Base-by-base conservation (phyloP, 805 yeast species). In the Komagataella pastoris region DNA sequence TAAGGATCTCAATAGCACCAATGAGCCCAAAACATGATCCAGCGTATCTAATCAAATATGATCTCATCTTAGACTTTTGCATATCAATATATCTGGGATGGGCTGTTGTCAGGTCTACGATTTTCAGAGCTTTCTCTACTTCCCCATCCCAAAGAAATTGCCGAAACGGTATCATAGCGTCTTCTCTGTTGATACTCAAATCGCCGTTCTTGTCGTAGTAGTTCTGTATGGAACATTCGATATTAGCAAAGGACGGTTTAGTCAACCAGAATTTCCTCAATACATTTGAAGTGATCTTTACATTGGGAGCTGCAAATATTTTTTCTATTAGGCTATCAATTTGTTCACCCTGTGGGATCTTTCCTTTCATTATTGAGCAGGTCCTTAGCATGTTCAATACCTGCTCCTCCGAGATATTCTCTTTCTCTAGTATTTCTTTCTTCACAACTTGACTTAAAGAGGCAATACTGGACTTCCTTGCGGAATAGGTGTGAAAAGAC, bases 101-200 rank as follows among this genome's bases (percentile, higher is more conserved):
- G 2, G 81, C 88, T 1, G 80, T 74, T 0, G 93, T 80, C 48
- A 73, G 59, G 54, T 83, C 86, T 19, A 86, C 70, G 47, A 83
- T 63, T 48, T 71, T 70, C 45, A 83, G 63, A 0, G 89, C 87
- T 46, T 70, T 68, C 24, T 72, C 69, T 53, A 81, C 70, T 49
- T 83, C 79, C 1, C 79, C 84, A 54, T 77, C 71, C 65, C 72
- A 81, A 2, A 84, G 61, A n/a, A 80, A 70, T 46, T 72, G 63
- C 17, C 90, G 63, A 54, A 85, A 76, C 3, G 89, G 85, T n/a
- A 84, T 74, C 68, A 81, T 69, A 3, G 83, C 80, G 0, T 66
- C 59, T 0, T 64, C 61, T 49, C 65, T 63, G 7, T 66, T 68
- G 7, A 80, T 68, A 44, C 49, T 52, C 1, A 17, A 46, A 6